Evolutionary conservation across 2,329 filamentous ascomycete species (phyloP).

Genomic region (Sporothrix mexicana): DNA sequence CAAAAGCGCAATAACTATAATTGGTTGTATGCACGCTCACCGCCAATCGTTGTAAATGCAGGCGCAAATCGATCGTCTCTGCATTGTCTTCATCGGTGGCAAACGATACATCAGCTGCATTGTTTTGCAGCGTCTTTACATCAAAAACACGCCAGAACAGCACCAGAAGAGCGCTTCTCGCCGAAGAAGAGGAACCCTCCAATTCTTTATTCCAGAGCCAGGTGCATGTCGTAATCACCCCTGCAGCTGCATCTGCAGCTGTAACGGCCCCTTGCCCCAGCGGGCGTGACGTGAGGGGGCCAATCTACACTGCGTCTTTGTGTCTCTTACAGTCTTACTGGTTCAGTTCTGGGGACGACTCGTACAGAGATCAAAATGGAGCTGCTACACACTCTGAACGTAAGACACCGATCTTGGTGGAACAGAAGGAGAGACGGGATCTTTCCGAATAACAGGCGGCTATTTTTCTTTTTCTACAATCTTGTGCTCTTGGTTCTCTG

Average conservation of each 20-base stretch:
- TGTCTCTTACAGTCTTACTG: background rate
- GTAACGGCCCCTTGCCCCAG: background rate
- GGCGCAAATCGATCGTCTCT: no score
- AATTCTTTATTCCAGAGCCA: background rate
- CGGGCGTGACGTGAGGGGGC: conserved; percentile 10
- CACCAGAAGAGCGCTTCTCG: background rate
- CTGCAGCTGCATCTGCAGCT: conserved; percentile 2
- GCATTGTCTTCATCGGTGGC: no score
- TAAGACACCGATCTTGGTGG: conserved; percentile 3
- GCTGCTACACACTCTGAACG: background rate
- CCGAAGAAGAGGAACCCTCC: conserved; percentile 19
- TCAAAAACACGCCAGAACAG: background rate
- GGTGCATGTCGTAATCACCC: conserved; percentile 22
- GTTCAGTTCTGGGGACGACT: no score
- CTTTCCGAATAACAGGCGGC: background rate
- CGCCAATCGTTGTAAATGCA: background rate
- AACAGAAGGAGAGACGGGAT: background rate
- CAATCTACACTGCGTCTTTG: background rate
- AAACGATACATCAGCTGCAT: no score
- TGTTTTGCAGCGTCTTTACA: background rate
- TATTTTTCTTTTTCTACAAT: background rate
- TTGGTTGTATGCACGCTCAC: background rate
- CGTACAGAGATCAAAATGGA: no score
- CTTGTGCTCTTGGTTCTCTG: background rate
- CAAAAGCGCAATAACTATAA: no score